Evolutionary conservation across 768 basidiomycete genomes (phyloP).

Genomic region (Russula olivacea): DNA sequence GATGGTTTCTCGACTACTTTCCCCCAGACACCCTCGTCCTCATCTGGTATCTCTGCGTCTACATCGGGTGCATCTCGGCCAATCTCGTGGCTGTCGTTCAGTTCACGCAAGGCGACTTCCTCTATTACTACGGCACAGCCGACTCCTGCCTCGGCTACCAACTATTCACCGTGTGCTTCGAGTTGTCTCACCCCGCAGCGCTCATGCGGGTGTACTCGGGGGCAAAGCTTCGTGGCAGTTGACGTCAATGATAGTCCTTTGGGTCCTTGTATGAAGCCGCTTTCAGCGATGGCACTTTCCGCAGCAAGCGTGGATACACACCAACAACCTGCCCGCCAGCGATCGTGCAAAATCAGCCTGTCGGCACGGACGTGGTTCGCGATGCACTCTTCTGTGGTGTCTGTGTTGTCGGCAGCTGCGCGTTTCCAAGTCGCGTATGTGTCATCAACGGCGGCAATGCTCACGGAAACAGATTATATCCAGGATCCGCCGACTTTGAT

Average conservation of each 20-base stretch:
- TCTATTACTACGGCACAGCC: constrained; percentile 10
- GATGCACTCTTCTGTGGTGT: constrained; percentile 19
- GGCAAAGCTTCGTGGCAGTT: constrained; percentile 21
- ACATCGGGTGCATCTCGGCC: constrained; percentile 16
- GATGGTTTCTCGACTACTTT: constrained; percentile 3
- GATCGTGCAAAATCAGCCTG: background rate
- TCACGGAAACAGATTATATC: constrained; percentile 29
- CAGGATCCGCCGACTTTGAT: constrained; percentile 15
- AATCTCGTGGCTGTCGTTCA: constrained; percentile 23
- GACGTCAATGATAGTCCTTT: constrained; percentile 23
- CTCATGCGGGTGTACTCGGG: constrained; percentile 19
- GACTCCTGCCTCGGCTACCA: background rate
- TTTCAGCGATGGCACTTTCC: background rate
- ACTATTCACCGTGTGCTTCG: background rate
- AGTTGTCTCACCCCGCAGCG: constrained; percentile 1
- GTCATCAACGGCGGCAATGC: constrained; percentile 45
- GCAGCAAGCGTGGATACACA: constrained; percentile 4
- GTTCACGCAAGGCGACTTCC: constrained; percentile 19
- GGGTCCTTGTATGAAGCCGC: background rate
- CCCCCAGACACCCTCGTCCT: background rate
- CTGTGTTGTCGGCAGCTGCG: constrained; percentile 28
- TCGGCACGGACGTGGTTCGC: constrained; percentile 8
- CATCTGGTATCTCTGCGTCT: background rate
- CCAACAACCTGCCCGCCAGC: background rate
- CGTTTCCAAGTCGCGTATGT: constrained; percentile 56